These are phyloP conservation scores for Sporothrix phasma DNA, from an alignment of 2,329 filamentous ascomycete species.

Conservation along the genomic window DNA sequence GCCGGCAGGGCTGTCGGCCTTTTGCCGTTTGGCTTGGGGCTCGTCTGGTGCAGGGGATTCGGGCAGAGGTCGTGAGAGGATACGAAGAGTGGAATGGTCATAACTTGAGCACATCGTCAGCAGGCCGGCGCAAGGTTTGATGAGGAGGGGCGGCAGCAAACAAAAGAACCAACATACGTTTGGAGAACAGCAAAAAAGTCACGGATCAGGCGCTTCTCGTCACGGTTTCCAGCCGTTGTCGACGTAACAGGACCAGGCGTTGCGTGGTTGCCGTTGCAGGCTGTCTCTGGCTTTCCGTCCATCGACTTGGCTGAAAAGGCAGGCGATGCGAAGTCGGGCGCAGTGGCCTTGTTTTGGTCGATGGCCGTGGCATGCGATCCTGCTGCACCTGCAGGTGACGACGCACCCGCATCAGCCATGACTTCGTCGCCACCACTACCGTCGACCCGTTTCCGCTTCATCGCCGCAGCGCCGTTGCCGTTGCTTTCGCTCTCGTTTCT, in stretches of 20 bases:
- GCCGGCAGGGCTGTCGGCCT: constrained; percentile 37
- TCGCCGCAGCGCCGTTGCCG: constrained; percentile 20
- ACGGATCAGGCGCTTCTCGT: constrained; percentile 30
- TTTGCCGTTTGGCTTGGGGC: constrained; percentile 51
- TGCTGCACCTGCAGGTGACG: background rate
- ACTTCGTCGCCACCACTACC: constrained; percentile 28
- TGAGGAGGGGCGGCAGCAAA: too few relatives aligned
- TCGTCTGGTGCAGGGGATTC: constrained; percentile 36
- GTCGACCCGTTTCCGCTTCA: constrained; percentile 51
- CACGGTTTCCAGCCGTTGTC: constrained; percentile 18
- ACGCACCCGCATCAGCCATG: constrained; percentile 13
- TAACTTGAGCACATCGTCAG: constrained; percentile 31
- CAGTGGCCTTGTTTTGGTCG: background rate
- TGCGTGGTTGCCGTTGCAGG: constrained; percentile 21
- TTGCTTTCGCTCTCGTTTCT: constrained; percentile 18
- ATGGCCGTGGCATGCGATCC: background rate
- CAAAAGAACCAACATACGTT: too few relatives aligned
- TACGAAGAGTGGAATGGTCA: constrained; percentile 40
- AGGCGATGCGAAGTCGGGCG: constrained; percentile 3
- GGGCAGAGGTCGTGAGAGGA: constrained; percentile 45
- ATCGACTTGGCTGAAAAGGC: background rate
- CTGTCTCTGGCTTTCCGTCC: constrained; percentile 14
- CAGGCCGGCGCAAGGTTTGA: background rate
- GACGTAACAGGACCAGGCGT: constrained; percentile 22
- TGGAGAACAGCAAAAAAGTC: constrained; percentile 35